Evolutionary conservation across 192 early-diverging fungal genomes (phyloP), one percentile per base, ranked within the genome.

Genomic region (Chytriomyces sp.): DNA sequence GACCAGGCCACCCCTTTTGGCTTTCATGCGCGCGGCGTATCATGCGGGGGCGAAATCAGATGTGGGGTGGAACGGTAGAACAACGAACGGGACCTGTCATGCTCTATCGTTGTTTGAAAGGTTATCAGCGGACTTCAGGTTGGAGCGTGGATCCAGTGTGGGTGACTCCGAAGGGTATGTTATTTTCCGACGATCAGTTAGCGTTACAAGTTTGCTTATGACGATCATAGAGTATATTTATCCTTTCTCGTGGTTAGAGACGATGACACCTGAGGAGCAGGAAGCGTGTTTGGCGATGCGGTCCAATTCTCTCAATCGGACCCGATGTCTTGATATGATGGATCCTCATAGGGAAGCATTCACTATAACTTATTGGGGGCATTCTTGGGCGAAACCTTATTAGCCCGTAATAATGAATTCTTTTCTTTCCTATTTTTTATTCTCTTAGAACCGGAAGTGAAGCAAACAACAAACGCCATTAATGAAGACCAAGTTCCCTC

Each of bases 1-100:
- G n/a, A 54, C 62, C 55, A 33, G 65, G 61, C 81, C 81, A 26
- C 81, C 79, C 74, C 5, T 81, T 81, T 32, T 81, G 80, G 78
- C 25, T 81, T 14, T 31, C 55, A 10, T 52, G 78, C 22, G 52
- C 72, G 6, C 4, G 39, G 31, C 33, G 38, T 26, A 73, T 81
- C 38, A 10, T 72, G 32, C 32, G 55, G 26, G n/a, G n/a, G n/a
- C n/a, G n/a, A n/a, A 31, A 28, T 14, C 17, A 67, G 2, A 19
- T 33, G 30, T 62, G 30, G 19, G 28, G 6, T 25, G 52, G 75
- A 33, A 4, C 12, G 19, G 58, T 70, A 2, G 79, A 80, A 56
- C 17, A 39, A 34, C 8, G 56, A 28, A 79, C 79, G 6, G 79
- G 79, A 6, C 79, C 79, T 30, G 60, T 75, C 3, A 59, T 62